Evolutionary conservation across 129 eudicot genomes (phyloP).

Genomic region (Cynara cardunculus): DNA sequence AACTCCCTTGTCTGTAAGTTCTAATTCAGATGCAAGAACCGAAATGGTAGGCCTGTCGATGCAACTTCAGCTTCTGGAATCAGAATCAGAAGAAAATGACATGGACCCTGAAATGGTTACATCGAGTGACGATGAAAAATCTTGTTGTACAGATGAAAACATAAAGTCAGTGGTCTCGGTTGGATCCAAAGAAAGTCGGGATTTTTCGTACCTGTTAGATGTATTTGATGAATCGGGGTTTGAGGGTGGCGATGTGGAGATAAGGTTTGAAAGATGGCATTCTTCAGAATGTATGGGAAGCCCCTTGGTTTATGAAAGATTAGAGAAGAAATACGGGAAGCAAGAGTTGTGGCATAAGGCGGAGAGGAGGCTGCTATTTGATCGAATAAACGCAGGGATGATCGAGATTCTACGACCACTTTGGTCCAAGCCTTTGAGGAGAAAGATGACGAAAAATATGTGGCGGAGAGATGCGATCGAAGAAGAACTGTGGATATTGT

Average conservation of each 20-base stretch:
- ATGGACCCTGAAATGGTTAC: slow-evolving; percentile 54
- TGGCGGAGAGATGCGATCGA: slow-evolving; percentile 48
- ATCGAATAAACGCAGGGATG: slow-evolving; percentile 60
- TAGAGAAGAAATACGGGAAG: slow-evolving; percentile 78
- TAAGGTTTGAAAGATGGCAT: slow-evolving; percentile 34
- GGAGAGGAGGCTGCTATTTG: slow-evolving; percentile 76
- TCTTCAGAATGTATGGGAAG: slow-evolving; percentile 41
- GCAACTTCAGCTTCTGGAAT: slow-evolving; percentile 49
- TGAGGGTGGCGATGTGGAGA: slow-evolving; percentile 24
- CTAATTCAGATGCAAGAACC: slow-evolving; percentile 23
- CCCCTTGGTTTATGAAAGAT: slow-evolving; percentile 51
- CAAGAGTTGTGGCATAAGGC: slow-evolving; percentile 51
- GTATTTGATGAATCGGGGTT: slow-evolving; percentile 61
- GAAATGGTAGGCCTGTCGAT: slow-evolving; percentile 37
- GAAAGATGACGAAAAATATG: slow-evolving; percentile 18
- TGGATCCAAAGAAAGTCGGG: slow-evolving; percentile 42
- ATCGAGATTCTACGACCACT: slow-evolving; percentile 39
- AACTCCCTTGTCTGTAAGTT: neutral
- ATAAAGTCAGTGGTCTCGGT: slow-evolving; percentile 19
- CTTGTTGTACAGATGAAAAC: slow-evolving; percentile 19
- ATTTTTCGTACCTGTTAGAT: slow-evolving; percentile 73
- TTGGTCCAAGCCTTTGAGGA: slow-evolving; percentile 29
- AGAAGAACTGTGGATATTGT: slow-evolving; percentile 55
- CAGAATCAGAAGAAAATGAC: slow-evolving; percentile 46
- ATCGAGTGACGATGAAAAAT: slow-evolving; percentile 58